Conservation (phyloP, 176 grass and related monocot species). For the Aegilops sharonensis region DNA sequence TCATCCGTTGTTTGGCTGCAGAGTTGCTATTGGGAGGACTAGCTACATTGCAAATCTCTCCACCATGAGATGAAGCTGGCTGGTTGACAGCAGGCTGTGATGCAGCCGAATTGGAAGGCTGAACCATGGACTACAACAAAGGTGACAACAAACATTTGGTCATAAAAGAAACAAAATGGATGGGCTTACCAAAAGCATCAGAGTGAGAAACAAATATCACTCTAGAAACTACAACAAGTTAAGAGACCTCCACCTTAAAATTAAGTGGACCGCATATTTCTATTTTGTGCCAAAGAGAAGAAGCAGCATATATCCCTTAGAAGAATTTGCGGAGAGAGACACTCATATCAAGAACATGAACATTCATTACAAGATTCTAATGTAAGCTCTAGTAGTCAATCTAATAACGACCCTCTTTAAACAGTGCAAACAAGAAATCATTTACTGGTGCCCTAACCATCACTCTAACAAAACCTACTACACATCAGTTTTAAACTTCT, state of each 20-base stretch:
- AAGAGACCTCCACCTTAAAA: background rate
- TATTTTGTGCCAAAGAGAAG: slow-evolving; percentile 12
- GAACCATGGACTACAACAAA: slow-evolving; percentile 39
- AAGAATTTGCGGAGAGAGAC: background rate
- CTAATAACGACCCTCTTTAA: slow-evolving; percentile 14
- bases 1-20: slow-evolving; percentile 68
- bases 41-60: slow-evolving; percentile 54
- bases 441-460: background rate
- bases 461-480: slow-evolving; percentile 1
- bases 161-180: slow-evolving; percentile 23
- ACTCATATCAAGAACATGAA: slow-evolving; percentile 12
- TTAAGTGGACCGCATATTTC: background rate
- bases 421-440: background rate
- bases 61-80: slow-evolving; percentile 55
- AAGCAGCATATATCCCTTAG: background rate
- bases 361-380: slow-evolving; percentile 28
- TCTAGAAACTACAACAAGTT: slow-evolving; percentile 5
- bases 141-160: slow-evolving; percentile 4
- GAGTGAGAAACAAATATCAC: background rate
- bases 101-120: slow-evolving; percentile 28
- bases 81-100: slow-evolving; percentile 44
- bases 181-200: slow-evolving; percentile 4
- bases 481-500: background rate
- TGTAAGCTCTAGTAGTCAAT: background rate
- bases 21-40: slow-evolving; percentile 55